Evolutionary conservation across 805 yeast genomes (phyloP).

Genomic region (Debaryomyces tyrocola): DNA sequence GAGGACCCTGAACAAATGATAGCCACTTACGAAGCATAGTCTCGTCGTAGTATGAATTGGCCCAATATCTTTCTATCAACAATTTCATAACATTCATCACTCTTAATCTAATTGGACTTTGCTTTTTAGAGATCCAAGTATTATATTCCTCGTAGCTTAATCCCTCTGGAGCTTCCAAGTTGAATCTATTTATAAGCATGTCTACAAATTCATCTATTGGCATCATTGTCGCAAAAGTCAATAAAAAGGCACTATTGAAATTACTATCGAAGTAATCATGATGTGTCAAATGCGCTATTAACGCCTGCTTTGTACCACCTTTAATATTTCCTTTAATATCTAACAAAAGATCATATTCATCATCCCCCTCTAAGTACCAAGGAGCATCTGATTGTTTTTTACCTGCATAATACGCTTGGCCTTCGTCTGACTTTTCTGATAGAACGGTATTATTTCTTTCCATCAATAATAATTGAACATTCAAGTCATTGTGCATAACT

Average conservation of each 20-base stretch:
- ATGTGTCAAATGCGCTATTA: conserved; percentile 77
- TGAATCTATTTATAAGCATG: conserved; percentile 62
- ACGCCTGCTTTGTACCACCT: conserved; percentile 81
- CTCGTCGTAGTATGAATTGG: conserved; percentile 54
- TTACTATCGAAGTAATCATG: conserved; percentile 62
- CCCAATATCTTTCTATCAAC: conserved; percentile 72
- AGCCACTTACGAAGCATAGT: conserved; percentile 38
- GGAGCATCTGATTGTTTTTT: conserved; percentile 48
- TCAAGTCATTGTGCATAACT: conserved; percentile 72
- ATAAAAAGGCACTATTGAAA: conserved; percentile 67
- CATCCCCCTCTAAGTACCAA: conserved; percentile 73
- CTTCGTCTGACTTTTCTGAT: conserved; percentile 38
- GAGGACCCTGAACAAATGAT: conserved; percentile 21
- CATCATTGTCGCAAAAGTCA: conserved; percentile 76
- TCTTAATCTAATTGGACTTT: conserved; percentile 62
- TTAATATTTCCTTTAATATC: conserved; percentile 71
- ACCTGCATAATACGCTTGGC: conserved; percentile 32
- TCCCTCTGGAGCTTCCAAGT: conserved; percentile 82
- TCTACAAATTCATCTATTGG: conserved; percentile 62
- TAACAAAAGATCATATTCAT: conserved; percentile 52
- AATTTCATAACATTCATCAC: conserved; percentile 67
- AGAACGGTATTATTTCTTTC: conserved; percentile 44
- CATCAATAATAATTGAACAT: conserved; percentile 54
- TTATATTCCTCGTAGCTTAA: conserved; percentile 78
- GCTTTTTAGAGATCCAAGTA: conserved; percentile 71